phyloP scores from a whole-genome alignment of 129 eudicot genomes.

The Flaveria brownii region DNA sequence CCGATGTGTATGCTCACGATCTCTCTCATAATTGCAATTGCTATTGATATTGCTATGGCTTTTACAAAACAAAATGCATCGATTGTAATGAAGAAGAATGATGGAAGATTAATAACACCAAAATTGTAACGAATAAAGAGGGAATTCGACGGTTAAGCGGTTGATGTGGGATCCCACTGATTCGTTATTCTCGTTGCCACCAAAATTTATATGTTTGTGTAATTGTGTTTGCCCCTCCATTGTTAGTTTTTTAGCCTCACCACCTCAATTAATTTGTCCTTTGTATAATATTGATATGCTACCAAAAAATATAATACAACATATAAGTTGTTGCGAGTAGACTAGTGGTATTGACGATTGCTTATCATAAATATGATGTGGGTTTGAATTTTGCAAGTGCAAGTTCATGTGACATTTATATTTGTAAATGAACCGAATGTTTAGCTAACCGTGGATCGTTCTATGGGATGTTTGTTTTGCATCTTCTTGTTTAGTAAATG shows the following conservation, averaged over 20 bases:
- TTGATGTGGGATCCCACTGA: constrained; percentile 28
- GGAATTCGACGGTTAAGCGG: constrained; percentile 14
- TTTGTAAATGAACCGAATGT: too few relatives aligned
- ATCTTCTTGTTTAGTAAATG: too few relatives aligned
- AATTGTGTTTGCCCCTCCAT: constrained; percentile 17
- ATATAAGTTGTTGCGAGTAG: too few relatives aligned
- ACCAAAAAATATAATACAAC: too few relatives aligned
- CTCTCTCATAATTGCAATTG: constrained; percentile 47
- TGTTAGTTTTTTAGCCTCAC: background rate
- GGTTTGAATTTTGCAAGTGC: too few relatives aligned
- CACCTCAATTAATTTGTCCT: background rate
- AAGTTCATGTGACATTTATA: too few relatives aligned
- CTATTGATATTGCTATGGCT: background rate
- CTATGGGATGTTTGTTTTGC: too few relatives aligned
- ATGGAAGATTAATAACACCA: background rate
- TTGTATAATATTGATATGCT: background rate
- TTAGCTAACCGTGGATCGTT: too few relatives aligned
- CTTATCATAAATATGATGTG: too few relatives aligned
- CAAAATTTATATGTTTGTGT: constrained; percentile 20
- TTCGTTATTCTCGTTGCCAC: constrained; percentile 34
- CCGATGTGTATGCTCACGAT: constrained; percentile 65
- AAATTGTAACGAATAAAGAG: background rate
- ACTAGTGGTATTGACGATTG: too few relatives aligned
- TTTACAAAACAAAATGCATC: background rate
- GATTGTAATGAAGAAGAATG: background rate